These are phyloP conservation scores for Amaranthus cruentus DNA, from an alignment of 148 eudicot genomes.

Conservation along the genomic window DNA sequence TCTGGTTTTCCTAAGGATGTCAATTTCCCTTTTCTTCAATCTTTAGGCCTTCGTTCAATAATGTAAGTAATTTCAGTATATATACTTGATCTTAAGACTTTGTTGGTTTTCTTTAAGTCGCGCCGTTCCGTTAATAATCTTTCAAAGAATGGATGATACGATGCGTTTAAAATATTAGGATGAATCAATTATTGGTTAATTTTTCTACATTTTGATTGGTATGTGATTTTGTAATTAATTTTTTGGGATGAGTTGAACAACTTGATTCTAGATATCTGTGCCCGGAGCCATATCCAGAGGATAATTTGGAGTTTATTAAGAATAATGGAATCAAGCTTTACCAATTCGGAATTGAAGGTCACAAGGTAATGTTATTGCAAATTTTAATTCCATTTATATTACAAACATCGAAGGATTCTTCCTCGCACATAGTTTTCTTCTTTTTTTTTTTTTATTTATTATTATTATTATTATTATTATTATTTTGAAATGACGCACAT, in stretches of 20 bases:
- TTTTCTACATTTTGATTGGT: not conserved
- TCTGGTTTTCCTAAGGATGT: constrained; percentile 77
- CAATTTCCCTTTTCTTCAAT: constrained; percentile 66
- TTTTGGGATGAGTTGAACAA: not conserved
- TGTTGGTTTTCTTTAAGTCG: not conserved
- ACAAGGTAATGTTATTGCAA: constrained; percentile 41
- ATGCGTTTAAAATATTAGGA: too few relatives aligned
- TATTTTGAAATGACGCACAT: too few relatives aligned
- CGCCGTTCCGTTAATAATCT: not conserved
- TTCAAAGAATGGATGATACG: too few relatives aligned
- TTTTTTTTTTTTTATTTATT: too few relatives aligned
- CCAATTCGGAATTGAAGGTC: constrained; percentile 82
- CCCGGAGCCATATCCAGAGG: constrained; percentile 85
- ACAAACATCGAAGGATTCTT: too few relatives aligned
- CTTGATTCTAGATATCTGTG: constrained; percentile 56
- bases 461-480: too few relatives aligned
- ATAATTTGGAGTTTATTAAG: constrained; percentile 57
- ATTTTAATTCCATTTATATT: too few relatives aligned
- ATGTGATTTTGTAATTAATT: not conserved
- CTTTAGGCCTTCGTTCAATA: constrained; percentile 85
- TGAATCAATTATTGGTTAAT: too few relatives aligned
- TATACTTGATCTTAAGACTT: not conserved
- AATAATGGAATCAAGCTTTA: constrained; percentile 64
- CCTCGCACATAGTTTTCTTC: too few relatives aligned
- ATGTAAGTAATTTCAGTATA: constrained; percentile 35